These are phyloP conservation scores for Paramecium caudatum DNA, from an alignment of 73 alveolate genomes.

Conservation along the genomic window DNA sequence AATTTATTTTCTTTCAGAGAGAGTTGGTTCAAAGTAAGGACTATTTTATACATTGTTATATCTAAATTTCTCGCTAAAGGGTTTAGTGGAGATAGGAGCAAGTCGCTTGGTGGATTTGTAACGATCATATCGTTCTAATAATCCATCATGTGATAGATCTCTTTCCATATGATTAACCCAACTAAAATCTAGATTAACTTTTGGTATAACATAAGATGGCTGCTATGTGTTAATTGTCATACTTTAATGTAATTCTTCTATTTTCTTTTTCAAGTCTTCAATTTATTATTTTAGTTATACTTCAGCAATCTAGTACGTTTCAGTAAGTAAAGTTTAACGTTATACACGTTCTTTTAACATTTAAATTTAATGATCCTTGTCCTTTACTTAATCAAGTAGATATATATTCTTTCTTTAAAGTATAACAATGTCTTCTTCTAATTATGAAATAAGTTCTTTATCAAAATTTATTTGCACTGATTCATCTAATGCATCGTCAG, in stretches of 20 bases:
- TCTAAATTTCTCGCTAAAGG: neutral
- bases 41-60: neutral
- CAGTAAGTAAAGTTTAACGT: neutral
- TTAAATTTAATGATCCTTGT: neutral
- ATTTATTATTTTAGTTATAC: conserved; percentile 47
- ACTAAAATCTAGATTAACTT: conserved; percentile 34
- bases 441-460: neutral
- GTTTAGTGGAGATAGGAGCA: neutral
- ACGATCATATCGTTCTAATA: conserved; percentile 10
- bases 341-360: neutral
- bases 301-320: neutral
- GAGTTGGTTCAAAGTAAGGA: conserved; percentile 2
- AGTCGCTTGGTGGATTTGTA: neutral
- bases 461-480: conserved; percentile 25
- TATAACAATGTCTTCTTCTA: conserved; percentile 5
- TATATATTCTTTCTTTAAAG: conserved; percentile 10
- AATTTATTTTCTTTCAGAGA: neutral
- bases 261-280: conserved; percentile 2
- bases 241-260: too few relatives aligned
- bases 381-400: neutral
- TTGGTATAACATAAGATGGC: neutral
- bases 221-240: too few relatives aligned
- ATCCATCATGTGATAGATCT: conserved; percentile 47
- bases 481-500: neutral
- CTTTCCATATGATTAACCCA: conserved; percentile 35